Evolutionary conservation across 2,329 filamentous ascomycete genomes (phyloP).

Genomic region (Fusarium pseudocircinatum): DNA sequence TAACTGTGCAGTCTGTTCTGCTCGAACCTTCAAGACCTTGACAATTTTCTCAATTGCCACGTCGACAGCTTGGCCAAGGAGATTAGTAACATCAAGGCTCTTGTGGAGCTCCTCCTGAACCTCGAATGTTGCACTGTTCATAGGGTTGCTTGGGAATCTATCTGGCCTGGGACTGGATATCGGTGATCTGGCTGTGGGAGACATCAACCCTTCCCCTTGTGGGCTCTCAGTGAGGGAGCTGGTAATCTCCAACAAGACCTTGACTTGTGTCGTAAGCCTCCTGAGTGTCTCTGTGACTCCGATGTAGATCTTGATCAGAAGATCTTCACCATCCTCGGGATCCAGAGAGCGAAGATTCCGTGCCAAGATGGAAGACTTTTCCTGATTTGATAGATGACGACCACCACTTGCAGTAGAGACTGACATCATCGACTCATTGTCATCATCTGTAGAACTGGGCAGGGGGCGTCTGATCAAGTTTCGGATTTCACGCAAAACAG

Average conservation of each 20-base stretch:
- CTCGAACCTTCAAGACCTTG: slow-evolving; percentile 79
- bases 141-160: slow-evolving; percentile 38
- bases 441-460: slow-evolving; percentile 93
- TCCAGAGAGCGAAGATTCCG: slow-evolving; percentile 88
- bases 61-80: slow-evolving; percentile 83
- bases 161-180: slow-evolving; percentile 61
- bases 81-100: slow-evolving; percentile 78
- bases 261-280: slow-evolving; percentile 88
- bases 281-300: slow-evolving; percentile 87
- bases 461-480: slow-evolving; percentile 84
- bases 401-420: slow-evolving; percentile 79
- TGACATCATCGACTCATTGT: slow-evolving; percentile 89
- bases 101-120: slow-evolving; percentile 81
- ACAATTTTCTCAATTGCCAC: slow-evolving; percentile 80
- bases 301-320: slow-evolving; percentile 85
- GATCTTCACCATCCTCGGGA: slow-evolving; percentile 82
- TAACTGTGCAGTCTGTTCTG: slow-evolving; percentile 76
- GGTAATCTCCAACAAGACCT: slow-evolving; percentile 92
- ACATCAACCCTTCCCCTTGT: slow-evolving; percentile 54
- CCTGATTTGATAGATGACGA: slow-evolving; percentile 77
- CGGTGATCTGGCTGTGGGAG: slow-evolving; percentile 61
- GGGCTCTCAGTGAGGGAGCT: slow-evolving; percentile 70
- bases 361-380: slow-evolving; percentile 88
- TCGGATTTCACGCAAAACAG: slow-evolving; percentile 86
- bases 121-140: slow-evolving; percentile 51